Evolutionary conservation across 163 green algal genomes (phyloP), one percentile per base, ranked within the genome.

Genomic region (Chloromonas sp.): DNA sequence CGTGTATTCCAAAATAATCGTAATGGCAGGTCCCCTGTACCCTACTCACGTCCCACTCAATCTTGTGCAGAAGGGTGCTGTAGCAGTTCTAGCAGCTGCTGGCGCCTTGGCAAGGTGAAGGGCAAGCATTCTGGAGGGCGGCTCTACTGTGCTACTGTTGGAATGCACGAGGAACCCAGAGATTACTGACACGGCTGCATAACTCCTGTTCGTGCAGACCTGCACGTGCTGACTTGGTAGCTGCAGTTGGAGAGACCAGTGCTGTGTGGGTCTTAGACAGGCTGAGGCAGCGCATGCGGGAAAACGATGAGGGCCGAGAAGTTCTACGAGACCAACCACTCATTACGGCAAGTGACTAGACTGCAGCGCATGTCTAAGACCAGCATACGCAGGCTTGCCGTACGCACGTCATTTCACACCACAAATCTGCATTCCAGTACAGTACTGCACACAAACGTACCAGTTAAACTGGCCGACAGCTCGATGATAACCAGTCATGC

Each of bases 211-310:
- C 36, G 36, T 70, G 61, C 88, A 97, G 93, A 79, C 96, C 96
- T 57, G 86, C 86, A 14, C 90, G 97, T 1, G 97, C 91, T 1
- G 97, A 99, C 84, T 89, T 99, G 60, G 97, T 99, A 1, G 97
- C 94, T 2, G 92, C 94, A 1, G 90, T 96, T 57, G 97, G 95
- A 0, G 97, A 99, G 87, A 98, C 95, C 1, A 98, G 93, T 14
- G 96, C 95, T 14, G 79, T 87, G 36, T 76, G 81, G 58, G 90
- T 94, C 0, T 84, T 98, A 15, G 59, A 83, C 0, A 82, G 85
- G 1, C 96, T 99, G 86, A 84, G 88, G 0, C 83, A 91, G 0
- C 92, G 95, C 76, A 98, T 99, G 97, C 83, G 79, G 11, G 70
- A 58, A 0, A 89, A 86, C 61, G 82, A 91, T 1, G 88, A 74